Conservation (phyloP, 495 filamentous ascomycete genomes). For the Neurospora africana region DNA sequence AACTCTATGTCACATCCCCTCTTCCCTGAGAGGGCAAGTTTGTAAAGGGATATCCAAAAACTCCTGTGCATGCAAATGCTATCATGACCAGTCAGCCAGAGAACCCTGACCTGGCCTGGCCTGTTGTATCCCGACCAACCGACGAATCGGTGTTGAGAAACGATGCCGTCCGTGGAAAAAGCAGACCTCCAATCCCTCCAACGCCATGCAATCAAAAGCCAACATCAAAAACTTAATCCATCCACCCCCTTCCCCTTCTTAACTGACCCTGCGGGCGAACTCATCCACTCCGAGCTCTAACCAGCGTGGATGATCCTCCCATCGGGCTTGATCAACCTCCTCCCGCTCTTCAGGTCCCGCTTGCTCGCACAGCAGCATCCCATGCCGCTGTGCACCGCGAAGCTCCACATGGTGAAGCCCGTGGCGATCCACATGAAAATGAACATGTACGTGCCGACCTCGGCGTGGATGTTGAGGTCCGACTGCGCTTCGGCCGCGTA, state of each 20-base stretch:
- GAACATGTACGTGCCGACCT: slow-evolving; percentile 66
- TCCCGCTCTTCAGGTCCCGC: slow-evolving; percentile 46
- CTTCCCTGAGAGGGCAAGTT: not conserved
- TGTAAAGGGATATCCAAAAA: not conserved
- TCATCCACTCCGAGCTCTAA: not conserved
- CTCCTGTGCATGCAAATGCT: not conserved
- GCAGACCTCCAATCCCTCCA: not conserved
- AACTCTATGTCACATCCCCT: not conserved
- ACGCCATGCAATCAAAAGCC: not conserved
- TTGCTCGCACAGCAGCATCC: slow-evolving; percentile 61
- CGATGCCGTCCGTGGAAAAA: not conserved
- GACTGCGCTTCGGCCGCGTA: slow-evolving; percentile 54
- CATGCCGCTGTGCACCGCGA: slow-evolving; percentile 58
- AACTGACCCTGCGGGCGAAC: not conserved
- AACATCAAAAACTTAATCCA: not conserved
- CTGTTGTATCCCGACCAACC: not conserved
- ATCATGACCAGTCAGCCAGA: not conserved
- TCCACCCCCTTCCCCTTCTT: slow-evolving; percentile 2
- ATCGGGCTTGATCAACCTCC: slow-evolving; percentile 11
- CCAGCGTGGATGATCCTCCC: not conserved
- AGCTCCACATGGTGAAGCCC: slow-evolving; percentile 54
- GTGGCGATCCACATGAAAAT: slow-evolving; percentile 82
- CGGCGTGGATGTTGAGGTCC: slow-evolving; percentile 63
- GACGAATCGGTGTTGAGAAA: not conserved
- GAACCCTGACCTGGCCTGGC: not conserved